A percentile compares a stretch with the other conserved stretches of the same genome.
These are phyloP conservation scores for Globisporangium mamillatum DNA, from an alignment of 352 stramenopile genomes.

Conservation along the genomic window DNA sequence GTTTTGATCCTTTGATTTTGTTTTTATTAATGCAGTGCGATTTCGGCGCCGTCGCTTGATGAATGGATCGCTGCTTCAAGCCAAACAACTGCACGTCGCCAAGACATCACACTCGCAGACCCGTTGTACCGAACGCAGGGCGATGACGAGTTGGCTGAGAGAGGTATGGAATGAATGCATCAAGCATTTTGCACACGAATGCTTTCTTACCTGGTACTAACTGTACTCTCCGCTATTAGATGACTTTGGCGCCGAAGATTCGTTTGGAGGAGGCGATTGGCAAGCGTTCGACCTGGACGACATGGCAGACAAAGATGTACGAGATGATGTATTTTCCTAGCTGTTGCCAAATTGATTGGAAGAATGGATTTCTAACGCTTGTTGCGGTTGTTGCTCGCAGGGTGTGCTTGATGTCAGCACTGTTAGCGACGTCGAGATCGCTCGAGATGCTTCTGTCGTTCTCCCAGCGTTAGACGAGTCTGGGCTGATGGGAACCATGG, in stretches of 20 bases:
- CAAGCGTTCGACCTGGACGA: conserved; percentile 83
- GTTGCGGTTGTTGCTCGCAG: not conserved
- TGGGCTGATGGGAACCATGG: conserved; percentile 32
- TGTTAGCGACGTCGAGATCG: conserved; percentile 83
- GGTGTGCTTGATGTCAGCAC: conserved; percentile 56
- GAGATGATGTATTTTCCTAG: not conserved
- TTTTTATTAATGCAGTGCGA: conserved; percentile 32
- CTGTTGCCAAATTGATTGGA: not conserved
- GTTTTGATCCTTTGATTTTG: not conserved
- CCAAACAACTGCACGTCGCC: conserved; percentile 67
- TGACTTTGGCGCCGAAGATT: conserved; percentile 68
- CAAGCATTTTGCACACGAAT: not conserved
- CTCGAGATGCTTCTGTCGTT: conserved; percentile 59
- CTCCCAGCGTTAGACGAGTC: conserved; percentile 59
- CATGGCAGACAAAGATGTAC: conserved; percentile 44
- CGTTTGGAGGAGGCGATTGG: conserved; percentile 75
- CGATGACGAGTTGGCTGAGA: conserved; percentile 46
- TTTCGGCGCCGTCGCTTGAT: conserved; percentile 61
- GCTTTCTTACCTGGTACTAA: not conserved
- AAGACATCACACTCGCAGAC: conserved; percentile 86
- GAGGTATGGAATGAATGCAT: conserved; percentile 31
- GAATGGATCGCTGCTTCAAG: conserved; percentile 81
- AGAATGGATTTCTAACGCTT: not conserved
- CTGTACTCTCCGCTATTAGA: conserved; percentile 31
- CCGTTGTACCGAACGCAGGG: conserved; percentile 46